phyloP scores from a whole-genome alignment of 2,329 filamentous ascomycete genomes.

The Cryphonectria radicalis region DNA sequence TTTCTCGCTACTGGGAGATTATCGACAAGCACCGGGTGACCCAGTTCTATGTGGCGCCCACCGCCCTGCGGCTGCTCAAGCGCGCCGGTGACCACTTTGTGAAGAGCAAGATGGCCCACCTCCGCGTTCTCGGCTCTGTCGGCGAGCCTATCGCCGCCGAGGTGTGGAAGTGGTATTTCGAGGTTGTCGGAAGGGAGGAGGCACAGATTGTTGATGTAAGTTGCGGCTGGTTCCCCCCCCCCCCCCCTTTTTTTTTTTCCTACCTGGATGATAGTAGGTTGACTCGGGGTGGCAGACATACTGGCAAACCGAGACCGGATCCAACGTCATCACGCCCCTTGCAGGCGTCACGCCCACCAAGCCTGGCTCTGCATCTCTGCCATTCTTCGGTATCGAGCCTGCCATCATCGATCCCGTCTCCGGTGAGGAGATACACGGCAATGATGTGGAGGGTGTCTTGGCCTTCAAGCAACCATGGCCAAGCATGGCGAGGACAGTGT shows the following conservation, averaged over 20 bases:
- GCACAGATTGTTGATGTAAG: slow-evolving; percentile 92
- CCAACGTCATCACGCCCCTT: slow-evolving; percentile 91
- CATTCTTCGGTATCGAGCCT: slow-evolving; percentile 98
- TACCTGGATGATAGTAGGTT: slow-evolving; percentile 12
- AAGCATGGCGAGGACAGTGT: slow-evolving; percentile 97
- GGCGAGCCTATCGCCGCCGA: slow-evolving; percentile 97
- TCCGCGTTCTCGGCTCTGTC: slow-evolving; percentile 90
- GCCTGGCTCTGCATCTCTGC: slow-evolving; percentile 91
- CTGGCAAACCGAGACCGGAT: slow-evolving; percentile 99
- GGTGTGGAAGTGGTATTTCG: slow-evolving; percentile 99
- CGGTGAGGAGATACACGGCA: slow-evolving; percentile 89
- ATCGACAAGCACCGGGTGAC: slow-evolving; percentile 94
- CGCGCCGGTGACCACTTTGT: slow-evolving; percentile 93
- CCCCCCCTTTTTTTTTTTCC: background rate
- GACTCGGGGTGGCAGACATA: slow-evolving; percentile 71
- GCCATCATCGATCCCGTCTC: slow-evolving; percentile 97
- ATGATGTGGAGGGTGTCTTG: slow-evolving; percentile 95
- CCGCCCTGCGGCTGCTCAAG: slow-evolving; percentile 90
- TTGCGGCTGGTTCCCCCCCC: slow-evolving; percentile 34
- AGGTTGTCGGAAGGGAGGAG: slow-evolving; percentile 90
- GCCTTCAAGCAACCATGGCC: slow-evolving; percentile 98
- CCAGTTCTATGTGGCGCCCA: slow-evolving; percentile 98
- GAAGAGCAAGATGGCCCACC: slow-evolving; percentile 83
- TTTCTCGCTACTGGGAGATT: slow-evolving; percentile 98
- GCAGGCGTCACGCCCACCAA: slow-evolving; percentile 95